A percentile compares a stretch with the other conserved stretches of the same genome.
phyloP scores from a whole-genome alignment of 495 filamentous ascomycete species.

The Penicillium flavigenum region DNA sequence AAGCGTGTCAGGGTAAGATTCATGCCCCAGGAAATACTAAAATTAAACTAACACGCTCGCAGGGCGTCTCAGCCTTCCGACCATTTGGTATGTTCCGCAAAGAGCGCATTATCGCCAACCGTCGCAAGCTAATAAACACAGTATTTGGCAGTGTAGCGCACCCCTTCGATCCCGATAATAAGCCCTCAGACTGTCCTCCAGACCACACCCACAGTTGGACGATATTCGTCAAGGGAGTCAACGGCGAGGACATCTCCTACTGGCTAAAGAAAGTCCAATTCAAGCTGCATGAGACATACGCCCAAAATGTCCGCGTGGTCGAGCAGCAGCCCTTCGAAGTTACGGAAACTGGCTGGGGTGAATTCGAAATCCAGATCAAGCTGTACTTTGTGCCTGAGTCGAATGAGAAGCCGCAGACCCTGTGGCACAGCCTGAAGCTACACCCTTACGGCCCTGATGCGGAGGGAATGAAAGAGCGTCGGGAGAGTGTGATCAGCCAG shows the following conservation, averaged over 20 bases:
- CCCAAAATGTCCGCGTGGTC: conserved; percentile 78
- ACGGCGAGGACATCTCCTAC: conserved; percentile 84
- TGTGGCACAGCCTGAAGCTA: conserved; percentile 86
- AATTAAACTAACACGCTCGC: conserved; percentile 18
- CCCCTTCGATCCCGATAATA: conserved; percentile 68
- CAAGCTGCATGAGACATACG: conserved; percentile 94
- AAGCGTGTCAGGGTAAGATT: conserved; percentile 58
- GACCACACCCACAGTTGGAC: conserved; percentile 97
- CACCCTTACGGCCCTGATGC: conserved; percentile 85
- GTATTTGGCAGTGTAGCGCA: conserved; percentile 77
- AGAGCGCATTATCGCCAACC: not conserved
- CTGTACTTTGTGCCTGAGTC: conserved; percentile 84
- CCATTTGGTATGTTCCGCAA: conserved; percentile 59
- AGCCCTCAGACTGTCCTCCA: conserved; percentile 56
- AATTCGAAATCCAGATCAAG: conserved; percentile 94
- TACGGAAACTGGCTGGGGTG: conserved; percentile 92
- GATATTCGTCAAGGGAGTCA: conserved; percentile 83
- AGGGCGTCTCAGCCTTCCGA: conserved; percentile 72
- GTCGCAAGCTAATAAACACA: conserved; percentile 24
- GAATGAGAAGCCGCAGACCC: conserved; percentile 84
- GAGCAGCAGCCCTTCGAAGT: conserved; percentile 80
- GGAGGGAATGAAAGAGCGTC: conserved; percentile 64
- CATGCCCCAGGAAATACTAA: not conserved
- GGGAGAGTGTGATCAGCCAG: conserved; percentile 68
- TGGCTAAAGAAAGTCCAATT: conserved; percentile 98